Evolutionary conservation across 257 asterid genomes (phyloP).

Genomic region (Verbena officinalis): DNA sequence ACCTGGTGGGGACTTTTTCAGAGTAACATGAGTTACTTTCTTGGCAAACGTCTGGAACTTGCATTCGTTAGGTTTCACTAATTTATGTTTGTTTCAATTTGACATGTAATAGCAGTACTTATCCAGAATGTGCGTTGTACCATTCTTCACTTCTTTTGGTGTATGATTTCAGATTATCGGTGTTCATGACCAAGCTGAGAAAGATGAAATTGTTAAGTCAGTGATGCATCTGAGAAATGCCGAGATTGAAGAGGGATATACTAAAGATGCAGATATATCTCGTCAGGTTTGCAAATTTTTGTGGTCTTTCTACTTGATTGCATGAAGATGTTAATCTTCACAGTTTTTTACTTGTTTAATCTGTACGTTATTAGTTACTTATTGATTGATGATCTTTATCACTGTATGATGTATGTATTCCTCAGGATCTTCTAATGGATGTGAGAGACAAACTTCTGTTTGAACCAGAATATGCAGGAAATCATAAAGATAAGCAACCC

Average conservation of each 20-base stretch:
- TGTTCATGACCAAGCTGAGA: constrained; percentile 81
- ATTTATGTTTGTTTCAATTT: constrained; percentile 4
- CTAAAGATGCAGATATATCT: constrained; percentile 77
- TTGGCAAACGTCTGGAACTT: constrained; percentile 7
- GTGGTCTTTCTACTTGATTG: constrained; percentile 10
- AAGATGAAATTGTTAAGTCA: constrained; percentile 94
- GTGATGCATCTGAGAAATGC: constrained; percentile 82
- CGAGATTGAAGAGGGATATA: constrained; percentile 94
- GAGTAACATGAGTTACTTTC: constrained; percentile 8
- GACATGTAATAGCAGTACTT: constrained; percentile 8
- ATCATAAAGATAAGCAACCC: constrained; percentile 72
- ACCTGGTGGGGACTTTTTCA: constrained; percentile 9
- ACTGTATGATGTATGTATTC: constrained; percentile 21
- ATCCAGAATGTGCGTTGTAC: neutral
- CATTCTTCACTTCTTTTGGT: constrained; percentile 29
- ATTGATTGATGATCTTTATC: constrained; percentile 6
- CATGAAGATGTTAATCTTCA: constrained; percentile 10
- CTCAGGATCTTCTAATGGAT: constrained; percentile 85
- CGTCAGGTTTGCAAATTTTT: constrained; percentile 65
- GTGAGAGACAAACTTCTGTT: constrained; percentile 97
- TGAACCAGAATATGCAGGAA: constrained; percentile 96
- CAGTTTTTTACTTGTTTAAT: constrained; percentile 14
- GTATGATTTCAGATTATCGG: constrained; percentile 76
- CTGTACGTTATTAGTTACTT: neutral
- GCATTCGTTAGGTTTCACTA: constrained; percentile 11